Base-by-base conservation (phyloP, 768 basidiomycete genomes). In the Saitozyma podzolica region DNA sequence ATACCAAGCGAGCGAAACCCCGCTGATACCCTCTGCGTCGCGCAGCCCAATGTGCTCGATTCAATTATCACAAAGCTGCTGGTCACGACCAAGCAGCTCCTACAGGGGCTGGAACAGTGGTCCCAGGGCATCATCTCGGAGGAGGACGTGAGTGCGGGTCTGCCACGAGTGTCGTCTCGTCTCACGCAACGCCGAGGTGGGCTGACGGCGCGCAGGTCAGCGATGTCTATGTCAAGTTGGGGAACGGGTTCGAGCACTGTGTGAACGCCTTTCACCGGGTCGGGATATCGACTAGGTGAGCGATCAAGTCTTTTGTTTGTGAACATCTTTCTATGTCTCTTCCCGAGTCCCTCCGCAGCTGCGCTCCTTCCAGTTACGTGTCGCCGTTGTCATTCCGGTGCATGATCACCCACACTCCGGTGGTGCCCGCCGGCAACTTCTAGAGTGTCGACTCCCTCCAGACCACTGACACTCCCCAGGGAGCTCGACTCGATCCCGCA, bases 181-280 rank as follows among this genome's bases (percentile, higher is more conserved):
- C 10, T 17, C 29, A 5, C 29, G 29, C 29, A 29, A 29, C 29
- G 29, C 29, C 5, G 29, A 29, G 29, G 50, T 49, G 4, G 54
- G 41, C 52, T 58, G 29, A 51, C 29, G 5, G 5, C 29, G 39
- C 17, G 49, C 84, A 90, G 68, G 92, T 99, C 76, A 96, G 93
- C 83, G 92, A 97, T 79, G 90, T 96, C 58, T 99, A 99, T 80
- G 96, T 99, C 58, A 86, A 87, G 58, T 83, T 99, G 20, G 96
- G 96, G 20, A 97, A 98, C 80, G 94, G 96, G 76, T 98, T 99
- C 83, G 97, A 97, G 75, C 85, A 86, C 14, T 93, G 93, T 9
- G 91, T 94, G 45, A 86, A 88, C 57, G 92, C 93, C 0, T 99
- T 99, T 77, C 84, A 85, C 2, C 82, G 84, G 11, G 92, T 88